Base-by-base conservation (phyloP, 2,329 filamentous ascomycete species). In the Dothistroma septosporum region DNA sequence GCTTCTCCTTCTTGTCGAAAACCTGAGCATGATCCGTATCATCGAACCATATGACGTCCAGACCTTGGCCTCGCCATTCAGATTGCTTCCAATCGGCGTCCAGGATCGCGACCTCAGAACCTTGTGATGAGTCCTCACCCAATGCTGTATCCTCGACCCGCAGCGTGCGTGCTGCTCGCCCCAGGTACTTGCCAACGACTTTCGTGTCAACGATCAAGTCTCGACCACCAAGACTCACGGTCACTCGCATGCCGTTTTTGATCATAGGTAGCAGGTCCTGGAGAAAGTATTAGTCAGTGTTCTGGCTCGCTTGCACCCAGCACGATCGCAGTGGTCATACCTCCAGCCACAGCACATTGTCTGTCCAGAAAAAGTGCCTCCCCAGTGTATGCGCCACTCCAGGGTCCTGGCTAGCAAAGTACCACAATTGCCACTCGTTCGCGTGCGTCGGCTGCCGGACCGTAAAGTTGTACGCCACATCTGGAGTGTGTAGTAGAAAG, bases 401-500 rank as follows among this genome's bases (percentile, higher is more conserved):
- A 31, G 85, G 83, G 66, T 91, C 88, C 57, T 81, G 86, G 47
- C 82, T 84, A 4, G 85, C 88, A 71, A 89, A 89, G 67, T 88
- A 91, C 79, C 85, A 87, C 16, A 91, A 76, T 71, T 87, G 83
- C 77, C 84, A 86, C 73, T 91, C 86, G 64, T 88, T 89, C 14
- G 88, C 86, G 2, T 59, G 82, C 76, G 59, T 59, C 1, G 69
- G 72, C 33, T 63, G 52, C 12, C 68, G 69, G 5, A 80, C 76
- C 14, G 83, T 86, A 70, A 90, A 90, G 74, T 90, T 91, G 78
- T 85, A 89, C 12, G 87, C 86, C 35, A 90, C 85, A 62, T 87
- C 80, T 1, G 87, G 87, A 21, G 87, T 78, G 70, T 90, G 87
- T 33, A 91, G 78, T 58, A 89, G 75, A 58, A 90, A 81, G 32